A percentile compares a stretch with the other conserved stretches of the same genome.
These are phyloP conservation scores for Coix lacrymajobi DNA, from an alignment of 176 grass and related monocot species.

Conservation along the genomic window DNA sequence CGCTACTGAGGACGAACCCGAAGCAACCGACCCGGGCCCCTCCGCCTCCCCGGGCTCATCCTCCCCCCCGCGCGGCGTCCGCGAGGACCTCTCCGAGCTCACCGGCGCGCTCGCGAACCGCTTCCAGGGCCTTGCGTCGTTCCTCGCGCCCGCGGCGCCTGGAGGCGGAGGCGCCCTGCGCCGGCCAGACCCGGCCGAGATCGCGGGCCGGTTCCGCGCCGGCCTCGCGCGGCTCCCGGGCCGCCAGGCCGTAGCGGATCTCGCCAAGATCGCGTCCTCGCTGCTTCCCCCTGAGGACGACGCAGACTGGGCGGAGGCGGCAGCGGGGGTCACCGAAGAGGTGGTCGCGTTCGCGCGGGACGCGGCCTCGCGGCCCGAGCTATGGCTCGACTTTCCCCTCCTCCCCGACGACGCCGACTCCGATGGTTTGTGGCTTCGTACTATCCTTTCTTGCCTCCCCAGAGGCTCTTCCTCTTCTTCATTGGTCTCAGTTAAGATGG, in stretches of 20 bases:
- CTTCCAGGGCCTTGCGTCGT: constrained; percentile 76
- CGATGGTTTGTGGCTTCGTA: constrained; percentile 24
- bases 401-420: constrained; percentile 63
- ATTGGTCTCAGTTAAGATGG: neutral
- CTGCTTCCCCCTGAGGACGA: constrained; percentile 55
- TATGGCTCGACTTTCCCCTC: constrained; percentile 85
- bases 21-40: neutral
- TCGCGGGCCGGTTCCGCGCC: constrained; percentile 58
- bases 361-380: constrained; percentile 74
- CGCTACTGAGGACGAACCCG: neutral
- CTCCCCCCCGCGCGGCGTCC: constrained; percentile 58
- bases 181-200: constrained; percentile 52
- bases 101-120: constrained; percentile 58
- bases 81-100: constrained; percentile 87
- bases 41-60: neutral
- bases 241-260: constrained; percentile 71
- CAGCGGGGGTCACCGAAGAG: constrained; percentile 56
- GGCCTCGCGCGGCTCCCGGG: constrained; percentile 76
- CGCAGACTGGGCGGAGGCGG: constrained; percentile 10
- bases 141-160: constrained; percentile 38
- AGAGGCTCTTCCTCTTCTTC: neutral
- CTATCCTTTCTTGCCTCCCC: neutral
- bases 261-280: constrained; percentile 75
- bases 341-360: constrained; percentile 73
- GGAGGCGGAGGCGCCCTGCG: neutral